Conservation (phyloP, 345 rosid genomes). For the Linum usitatissimum region DNA sequence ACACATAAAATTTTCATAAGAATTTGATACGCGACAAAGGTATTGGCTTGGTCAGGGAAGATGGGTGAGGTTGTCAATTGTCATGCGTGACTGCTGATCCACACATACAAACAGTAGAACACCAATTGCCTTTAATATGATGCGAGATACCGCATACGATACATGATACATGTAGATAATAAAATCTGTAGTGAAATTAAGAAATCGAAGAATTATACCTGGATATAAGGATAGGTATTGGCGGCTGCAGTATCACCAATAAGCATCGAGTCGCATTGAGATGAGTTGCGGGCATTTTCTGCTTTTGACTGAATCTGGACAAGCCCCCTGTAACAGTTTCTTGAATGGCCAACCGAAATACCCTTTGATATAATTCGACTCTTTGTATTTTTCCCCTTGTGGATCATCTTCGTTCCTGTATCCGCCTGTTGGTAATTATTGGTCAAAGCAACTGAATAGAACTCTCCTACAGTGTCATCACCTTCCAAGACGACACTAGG, state of each 20-base stretch:
- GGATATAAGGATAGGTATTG: slow-evolving; percentile 96
- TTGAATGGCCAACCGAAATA: slow-evolving; percentile 63
- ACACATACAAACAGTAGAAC: no score
- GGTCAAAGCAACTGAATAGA: slow-evolving; percentile 86
- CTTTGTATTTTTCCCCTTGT: slow-evolving; percentile 78
- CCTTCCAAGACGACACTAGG: slow-evolving; percentile 91
- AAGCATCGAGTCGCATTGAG: slow-evolving; percentile 95
- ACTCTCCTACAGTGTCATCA: slow-evolving; percentile 72
- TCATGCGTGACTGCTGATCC: no score
- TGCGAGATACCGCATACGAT: no score
- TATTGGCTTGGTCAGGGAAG: no score
- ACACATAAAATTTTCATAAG: no score
- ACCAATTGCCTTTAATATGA: no score
- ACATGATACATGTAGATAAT: background rate
- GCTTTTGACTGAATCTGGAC: slow-evolving; percentile 93
- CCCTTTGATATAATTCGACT: slow-evolving; percentile 93
- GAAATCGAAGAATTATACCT: slow-evolving; percentile 16
- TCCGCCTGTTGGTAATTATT: slow-evolving; percentile 86
- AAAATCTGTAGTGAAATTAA: background rate
- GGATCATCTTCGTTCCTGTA: slow-evolving; percentile 94
- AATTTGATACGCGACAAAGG: no score
- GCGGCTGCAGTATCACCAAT: slow-evolving; percentile 90
- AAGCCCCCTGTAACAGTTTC: slow-evolving; percentile 87
- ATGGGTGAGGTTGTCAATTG: no score
- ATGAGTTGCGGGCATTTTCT: slow-evolving; percentile 74